Conservation (phyloP, 2,329 filamentous ascomycete species). For the Botrytis galanthina region DNA sequence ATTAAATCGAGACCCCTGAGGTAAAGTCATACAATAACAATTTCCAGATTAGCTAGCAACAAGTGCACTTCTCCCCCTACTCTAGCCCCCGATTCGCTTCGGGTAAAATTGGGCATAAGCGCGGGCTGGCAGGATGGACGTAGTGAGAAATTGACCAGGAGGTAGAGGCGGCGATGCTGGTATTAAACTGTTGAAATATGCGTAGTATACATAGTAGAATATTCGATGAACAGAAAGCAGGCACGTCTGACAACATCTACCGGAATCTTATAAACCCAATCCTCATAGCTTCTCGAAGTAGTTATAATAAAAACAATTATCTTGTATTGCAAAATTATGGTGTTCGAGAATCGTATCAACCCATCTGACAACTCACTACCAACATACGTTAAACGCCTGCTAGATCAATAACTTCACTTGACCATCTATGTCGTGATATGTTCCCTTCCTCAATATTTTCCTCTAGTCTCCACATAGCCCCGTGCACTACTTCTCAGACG, state of each 20-base stretch:
- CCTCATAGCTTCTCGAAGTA: background rate
- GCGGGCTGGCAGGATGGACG: background rate
- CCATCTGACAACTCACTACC: background rate
- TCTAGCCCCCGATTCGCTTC: background rate
- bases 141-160: background rate
- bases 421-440: background rate
- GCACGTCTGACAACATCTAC: background rate
- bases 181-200: background rate
- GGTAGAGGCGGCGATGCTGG: background rate
- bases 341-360: background rate
- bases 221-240: background rate
- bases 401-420: background rate
- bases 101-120: background rate
- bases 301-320: background rate
- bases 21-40: background rate
- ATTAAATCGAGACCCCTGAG: background rate
- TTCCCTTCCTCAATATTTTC: conserved; percentile 20
- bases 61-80: background rate
- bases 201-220: background rate
- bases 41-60: background rate
- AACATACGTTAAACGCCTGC: background rate
- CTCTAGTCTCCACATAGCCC: conserved; percentile 27
- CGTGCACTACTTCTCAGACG: conserved; percentile 24
- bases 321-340: background rate
- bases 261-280: background rate